Conservation (phyloP, 2,329 filamentous ascomycete species). For the Domatiomyces globalis region DNA sequence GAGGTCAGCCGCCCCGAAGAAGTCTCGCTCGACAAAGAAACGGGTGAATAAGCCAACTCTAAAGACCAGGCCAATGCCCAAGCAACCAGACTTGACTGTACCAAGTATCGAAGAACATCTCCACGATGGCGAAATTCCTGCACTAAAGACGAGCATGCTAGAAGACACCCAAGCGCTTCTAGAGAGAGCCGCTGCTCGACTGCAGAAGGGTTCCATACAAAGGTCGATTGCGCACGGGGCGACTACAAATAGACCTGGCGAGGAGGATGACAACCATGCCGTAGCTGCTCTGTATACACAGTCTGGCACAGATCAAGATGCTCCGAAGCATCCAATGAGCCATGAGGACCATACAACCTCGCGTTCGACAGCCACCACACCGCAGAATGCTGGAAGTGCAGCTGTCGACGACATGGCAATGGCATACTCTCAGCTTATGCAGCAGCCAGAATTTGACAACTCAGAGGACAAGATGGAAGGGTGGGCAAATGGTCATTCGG, state of each 20-base stretch:
- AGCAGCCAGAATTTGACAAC: not conserved
- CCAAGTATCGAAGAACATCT: not conserved
- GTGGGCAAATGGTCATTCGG: slow-evolving; percentile 10
- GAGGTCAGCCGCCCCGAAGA: not conserved
- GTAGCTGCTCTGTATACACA: not conserved
- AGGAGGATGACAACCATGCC: not conserved
- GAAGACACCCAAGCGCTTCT: not conserved
- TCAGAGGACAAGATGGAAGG: not conserved
- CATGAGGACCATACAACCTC: not conserved
- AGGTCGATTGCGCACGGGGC: not conserved
- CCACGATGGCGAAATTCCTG: not conserved
- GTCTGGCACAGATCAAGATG: not conserved
- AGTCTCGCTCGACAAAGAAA: not conserved
- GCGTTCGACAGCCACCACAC: not conserved
- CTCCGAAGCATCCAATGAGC: not conserved
- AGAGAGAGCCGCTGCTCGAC: not conserved
- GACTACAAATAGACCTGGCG: too few relatives aligned
- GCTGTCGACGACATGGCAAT: not conserved
- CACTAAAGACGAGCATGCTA: not conserved
- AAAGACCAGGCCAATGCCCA: not conserved
- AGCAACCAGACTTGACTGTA: not conserved
- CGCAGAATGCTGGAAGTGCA: not conserved
- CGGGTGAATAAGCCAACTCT: not conserved
- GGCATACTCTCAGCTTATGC: not conserved
- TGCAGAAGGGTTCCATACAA: not conserved